phyloP scores from a whole-genome alignment of 331 rosid genomes.

The Prunus yedoensis region DNA sequence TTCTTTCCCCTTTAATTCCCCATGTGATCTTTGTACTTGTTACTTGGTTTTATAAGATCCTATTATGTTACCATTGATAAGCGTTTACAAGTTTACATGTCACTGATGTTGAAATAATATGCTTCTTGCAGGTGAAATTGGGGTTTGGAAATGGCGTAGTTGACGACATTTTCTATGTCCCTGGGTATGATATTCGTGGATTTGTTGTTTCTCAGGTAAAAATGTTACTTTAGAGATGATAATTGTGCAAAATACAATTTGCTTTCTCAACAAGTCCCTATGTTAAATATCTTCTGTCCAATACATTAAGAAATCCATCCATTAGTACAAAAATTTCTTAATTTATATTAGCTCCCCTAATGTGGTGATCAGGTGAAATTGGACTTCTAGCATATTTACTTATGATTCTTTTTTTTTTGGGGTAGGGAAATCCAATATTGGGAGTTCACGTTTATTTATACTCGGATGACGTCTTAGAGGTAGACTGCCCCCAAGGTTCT shows the following conservation, averaged over 20 bases:
- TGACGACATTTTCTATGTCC: constrained; percentile 72
- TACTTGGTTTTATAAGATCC: neutral
- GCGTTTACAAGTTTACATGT: constrained; percentile 19
- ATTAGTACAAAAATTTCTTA: neutral
- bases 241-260: constrained; percentile 2
- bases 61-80: constrained; percentile 10
- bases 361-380: neutral
- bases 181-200: constrained; percentile 81
- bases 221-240: neutral
- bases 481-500: constrained; percentile 87
- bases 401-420: constrained; percentile 16
- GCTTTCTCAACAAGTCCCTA: neutral
- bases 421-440: constrained; percentile 91
- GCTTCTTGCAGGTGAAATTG: constrained; percentile 72
- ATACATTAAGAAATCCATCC: neutral
- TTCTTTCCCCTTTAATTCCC: constrained; percentile 12
- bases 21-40: neutral
- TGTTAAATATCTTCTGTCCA: constrained; percentile 15
- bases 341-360: neutral
- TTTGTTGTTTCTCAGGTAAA: constrained; percentile 96
- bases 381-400: neutral
- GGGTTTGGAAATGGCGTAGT: constrained; percentile 74
- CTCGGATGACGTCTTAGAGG: constrained; percentile 81
- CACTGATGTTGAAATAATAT: constrained; percentile 19
- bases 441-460: constrained; percentile 86